Conservation (phyloP, 2,329 filamentous ascomycete species). For the Cladophialophora bantiana region DNA sequence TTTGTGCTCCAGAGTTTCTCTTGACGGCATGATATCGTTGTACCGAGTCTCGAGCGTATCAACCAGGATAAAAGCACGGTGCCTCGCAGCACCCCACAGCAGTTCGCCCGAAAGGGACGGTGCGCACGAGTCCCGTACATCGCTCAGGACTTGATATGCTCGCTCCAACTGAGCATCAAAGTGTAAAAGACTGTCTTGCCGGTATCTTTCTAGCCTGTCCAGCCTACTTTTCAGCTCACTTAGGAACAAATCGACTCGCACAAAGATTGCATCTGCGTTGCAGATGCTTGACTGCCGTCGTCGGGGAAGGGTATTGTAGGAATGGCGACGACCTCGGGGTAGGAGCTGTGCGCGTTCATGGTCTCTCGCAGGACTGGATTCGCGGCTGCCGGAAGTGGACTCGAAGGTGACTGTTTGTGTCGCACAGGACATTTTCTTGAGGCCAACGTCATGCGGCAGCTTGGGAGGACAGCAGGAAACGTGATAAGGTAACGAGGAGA, state of each 20-base stretch:
- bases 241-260: conserved; percentile 62
- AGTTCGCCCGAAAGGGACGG: conserved; percentile 83
- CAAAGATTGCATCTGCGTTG: conserved; percentile 54
- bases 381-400: conserved; percentile 24
- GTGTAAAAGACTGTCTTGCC: conserved; percentile 78
- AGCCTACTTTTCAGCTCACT: conserved; percentile 84
- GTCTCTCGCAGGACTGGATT: conserved; percentile 25
- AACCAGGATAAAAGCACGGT: conserved; percentile 85
- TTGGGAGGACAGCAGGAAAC: neutral
- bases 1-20: conserved; percentile 90
- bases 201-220: conserved; percentile 86
- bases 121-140: conserved; percentile 86
- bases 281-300: conserved; percentile 53
- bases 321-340: conserved; percentile 51
- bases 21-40: conserved; percentile 81
- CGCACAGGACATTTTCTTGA: conserved; percentile 32
- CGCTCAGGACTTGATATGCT: conserved; percentile 83
- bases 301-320: conserved; percentile 49
- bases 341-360: conserved; percentile 31
- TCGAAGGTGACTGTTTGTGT: conserved; percentile 32
- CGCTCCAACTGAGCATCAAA: conserved; percentile 84
- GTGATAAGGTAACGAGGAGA: neutral
- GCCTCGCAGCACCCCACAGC: conserved; percentile 78
- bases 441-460: conserved; percentile 28
- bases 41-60: conserved; percentile 90